Percentiles rank a stretch among this genome's conserved stretches.
phyloP scores from a whole-genome alignment of 371 early-diverging fungal genomes.

The Mucor piriformis region DNA sequence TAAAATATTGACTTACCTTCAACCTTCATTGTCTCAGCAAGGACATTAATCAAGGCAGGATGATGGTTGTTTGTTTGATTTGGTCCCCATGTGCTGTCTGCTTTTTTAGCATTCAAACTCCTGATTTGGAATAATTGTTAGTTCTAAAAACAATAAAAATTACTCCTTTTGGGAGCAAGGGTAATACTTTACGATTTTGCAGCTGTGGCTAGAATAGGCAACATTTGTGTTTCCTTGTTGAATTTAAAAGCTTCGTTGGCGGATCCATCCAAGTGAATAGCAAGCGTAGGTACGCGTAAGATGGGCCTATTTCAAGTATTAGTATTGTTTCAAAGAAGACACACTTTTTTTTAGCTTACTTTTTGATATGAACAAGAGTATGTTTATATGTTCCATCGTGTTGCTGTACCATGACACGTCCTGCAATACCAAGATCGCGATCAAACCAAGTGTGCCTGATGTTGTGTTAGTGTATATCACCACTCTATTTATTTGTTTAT shows the following conservation, averaged over 20 bases:
- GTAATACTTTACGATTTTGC: slow-evolving; percentile 57
- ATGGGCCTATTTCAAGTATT: slow-evolving; percentile 64
- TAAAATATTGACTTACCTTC: slow-evolving; percentile 43
- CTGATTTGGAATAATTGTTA: slow-evolving; percentile 2
- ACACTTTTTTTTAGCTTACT: slow-evolving; percentile 40
- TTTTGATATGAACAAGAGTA: slow-evolving; percentile 74
- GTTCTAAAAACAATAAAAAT: background rate
- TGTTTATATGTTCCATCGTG: slow-evolving; percentile 67
- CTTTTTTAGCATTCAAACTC: slow-evolving; percentile 16
- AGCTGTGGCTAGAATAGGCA: slow-evolving; percentile 81
- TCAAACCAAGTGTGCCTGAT: slow-evolving; percentile 97
- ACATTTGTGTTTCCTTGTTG: slow-evolving; percentile 90
- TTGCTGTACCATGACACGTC: slow-evolving; percentile 83
- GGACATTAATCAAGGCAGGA: slow-evolving; percentile 68
- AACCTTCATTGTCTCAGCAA: slow-evolving; percentile 72
- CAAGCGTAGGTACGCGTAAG: slow-evolving; percentile 92
- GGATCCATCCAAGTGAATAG: slow-evolving; percentile 92
- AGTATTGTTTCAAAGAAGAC: background rate
- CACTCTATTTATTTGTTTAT: background rate
- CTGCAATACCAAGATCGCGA: slow-evolving; percentile 92
- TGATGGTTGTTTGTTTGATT: slow-evolving; percentile 61
- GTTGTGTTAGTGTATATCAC: slow-evolving; percentile 68
- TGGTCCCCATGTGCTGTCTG: slow-evolving; percentile 14
- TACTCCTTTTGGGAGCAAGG: background rate
- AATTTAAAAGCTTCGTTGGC: slow-evolving; percentile 85